Base-by-base conservation (phyloP, 306 rosid species). In the Vigna reflexopilosa region DNA sequence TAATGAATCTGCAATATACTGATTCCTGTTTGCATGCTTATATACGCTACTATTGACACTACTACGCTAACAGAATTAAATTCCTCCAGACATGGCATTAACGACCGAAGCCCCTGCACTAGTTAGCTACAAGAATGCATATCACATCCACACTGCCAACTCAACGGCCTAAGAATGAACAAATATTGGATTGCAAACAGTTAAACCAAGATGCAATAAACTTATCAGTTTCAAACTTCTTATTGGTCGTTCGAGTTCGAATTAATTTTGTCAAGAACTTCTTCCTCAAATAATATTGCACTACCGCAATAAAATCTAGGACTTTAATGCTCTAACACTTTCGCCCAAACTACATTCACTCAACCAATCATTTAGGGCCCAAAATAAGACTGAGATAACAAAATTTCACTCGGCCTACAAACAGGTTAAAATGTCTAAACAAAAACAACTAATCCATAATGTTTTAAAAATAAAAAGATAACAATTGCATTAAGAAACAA, bases 401-500 rank as follows among this genome's bases (percentile, higher is more conserved):
- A 48, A 11, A 13, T 76, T 40, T 3, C 48, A 20, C 17, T 12
- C 80, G 5, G 30, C 73, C 55, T 68, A 68, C 36, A 47, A 32
- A 77, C 11, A 67, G 49, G 11, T n/a, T 67, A 28, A 40, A 67
- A 26, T 8, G 44, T 49, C 69, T 59, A 59, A 17, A 45, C 42
- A n/a, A 6, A 64, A 80, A 28, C 6, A 4, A 24, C 1, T 4
- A 51, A 48, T 55, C 59, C 74, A 65, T 49, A 36, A 73, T 73
- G 38, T 9, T 40, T 40, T 40, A 22, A 66, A 73, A 32, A 66
- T 20, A 16, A 63, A 80, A 47, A 56, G 75, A 45, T 45, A 19
- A 63, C 5, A 80, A 68, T 72, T 45, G 54, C 67, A 71, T 76
- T 47, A 58, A 75, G 61, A 57, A 81, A 56, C 38, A 34, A 24